Base-by-base conservation (phyloP, 768 basidiomycete genomes). In the Hemileccinum rubropunctum region DNA sequence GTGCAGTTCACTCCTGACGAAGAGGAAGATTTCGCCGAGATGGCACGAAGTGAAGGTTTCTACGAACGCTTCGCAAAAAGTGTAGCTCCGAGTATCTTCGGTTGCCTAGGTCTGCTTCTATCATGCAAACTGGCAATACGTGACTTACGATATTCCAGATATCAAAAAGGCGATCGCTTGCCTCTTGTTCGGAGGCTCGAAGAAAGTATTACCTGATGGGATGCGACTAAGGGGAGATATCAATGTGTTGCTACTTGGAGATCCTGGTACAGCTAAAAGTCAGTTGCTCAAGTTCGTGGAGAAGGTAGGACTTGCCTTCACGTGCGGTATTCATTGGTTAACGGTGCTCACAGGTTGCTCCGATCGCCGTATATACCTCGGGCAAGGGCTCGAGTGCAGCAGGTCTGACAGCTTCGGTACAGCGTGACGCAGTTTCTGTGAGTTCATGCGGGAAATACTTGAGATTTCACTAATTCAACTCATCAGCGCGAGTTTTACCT, bases 371-470 rank as follows among this genome's bases (percentile, higher is more conserved):
- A 1, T 98, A 99, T 66, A 98, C 97, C 0, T 97, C 95, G 15
- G 97, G 97, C 4, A 99, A 99, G 65, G 97, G 97, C 44, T 94
- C 92, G 6, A 97, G 93, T 72, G 97, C 97, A 9, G 97, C 97
- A 42, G 97, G 97, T 86, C 72, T 99, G 58, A 99, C 97, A 2
- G 97, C 97, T 11, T 91, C 91, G 3, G 97, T 99, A 1, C 97
- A 98, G 70, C 82, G 97, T 6, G 97, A 99, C 65, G 72, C 91
- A 3, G 80, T 86, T 37, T 93, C 94, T 17, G 95, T 95, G 60
- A 51, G 88, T 73, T 17, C 47, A 9, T 15, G 15, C 32, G 30
- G 28, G 14, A 42, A 47, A 35, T 20, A 4, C 4, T 12, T 33
- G 44, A 23, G 3, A 38, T 43, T 27, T 47, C 26, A 23, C 51